Base-by-base conservation (phyloP, 2,329 filamentous ascomycete genomes). In the Dothideomycetes sp. region DNA sequence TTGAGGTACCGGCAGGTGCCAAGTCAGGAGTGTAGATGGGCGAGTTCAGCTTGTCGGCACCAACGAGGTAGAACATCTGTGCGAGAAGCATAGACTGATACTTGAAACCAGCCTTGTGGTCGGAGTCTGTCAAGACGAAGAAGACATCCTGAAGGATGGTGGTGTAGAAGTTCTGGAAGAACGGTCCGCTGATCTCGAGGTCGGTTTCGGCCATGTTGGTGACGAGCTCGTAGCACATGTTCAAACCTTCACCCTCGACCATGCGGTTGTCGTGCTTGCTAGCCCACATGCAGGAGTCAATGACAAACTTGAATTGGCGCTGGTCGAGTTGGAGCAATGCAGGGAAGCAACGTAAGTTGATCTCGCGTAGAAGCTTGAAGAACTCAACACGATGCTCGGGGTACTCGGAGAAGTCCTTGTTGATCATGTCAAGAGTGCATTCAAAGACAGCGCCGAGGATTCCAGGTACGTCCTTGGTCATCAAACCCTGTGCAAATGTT, bases 211-310 rank as follows among this genome's bases (percentile, higher is more conserved):
- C 86, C 69, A 98, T 94, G 65, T 98, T 98, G 64, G 84, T 89
- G 60, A 98, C 88, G 49, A 98, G 73, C 66, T 98, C 91, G 51
- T 94, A 78, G 62, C 89, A 96, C 91, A 98, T 98, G 64, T 88
- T 91, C 46, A 98, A 77, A 46, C 91, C 91, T 27, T 91, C 93
- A 51, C 84, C 86, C 64, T 98, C 91, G 20, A 98, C 91, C 58
- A 95, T 87, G 46, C 91, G 84, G 66, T 98, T 98, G 68, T 98
- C 91, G 64, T 98, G 91, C 71, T 98, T 98, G 70, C 89, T 95
- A n/a, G 93, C 91, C 93, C 91, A 98, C 74, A 96, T 87, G 71
- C 93, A 98, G 24, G 89, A 94, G 63, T 98, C 91, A 51, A 98
- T 96, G 54, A 98, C 88, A 58, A 96, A 94, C 68, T 98, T 98